Evolutionary conservation across 495 filamentous ascomycete genomes (phyloP), one percentile per base, ranked within the genome.

Genomic region (Xylaria bambusicola): DNA sequence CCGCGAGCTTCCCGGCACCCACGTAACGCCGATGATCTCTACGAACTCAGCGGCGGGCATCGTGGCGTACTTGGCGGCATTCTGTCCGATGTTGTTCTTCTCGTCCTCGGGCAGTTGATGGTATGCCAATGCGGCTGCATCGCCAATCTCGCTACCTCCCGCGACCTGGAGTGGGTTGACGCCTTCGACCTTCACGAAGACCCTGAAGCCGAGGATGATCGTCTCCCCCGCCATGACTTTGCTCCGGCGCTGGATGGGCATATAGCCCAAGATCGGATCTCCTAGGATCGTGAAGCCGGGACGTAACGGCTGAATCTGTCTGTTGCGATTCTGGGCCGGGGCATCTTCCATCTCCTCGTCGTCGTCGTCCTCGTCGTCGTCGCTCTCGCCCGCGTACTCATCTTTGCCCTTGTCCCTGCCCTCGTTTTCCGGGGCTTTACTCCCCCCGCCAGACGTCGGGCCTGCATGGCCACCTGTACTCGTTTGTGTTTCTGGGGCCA

Each of bases 11-110:
- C 29, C 48, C 27, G 48, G 29, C 29, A 36, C 48, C 29, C 29
- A 51, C 10, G 48, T n/a, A 51, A 51, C 31, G 31, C 48, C 48
- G 6, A 51, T 51, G 27, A 51, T 36, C 29, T 51, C 18, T 15
- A 21, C 48, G 18, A 51, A 51, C 8, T 51, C 29, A 0, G 27
- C 6, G 29, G 48, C 15, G 1, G n/a, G 17, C 48, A 51, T 35
- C 6, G 17, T 36, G 27, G 48, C 31, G 18, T 51, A 51, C 48
- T 51, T 51, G 1, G 48, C 48, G 9, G 48, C 48, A n/a, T 36
- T 51, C 9, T 51, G 8, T 9, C 29, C 4, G 9, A 51, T 23
- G 48, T 51, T 23, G 48, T 51, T 51, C 27, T 51, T 51, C 8
- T 36, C 12, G 5, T 35, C 8, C n/a, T 50, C 47, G 10, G 48